Percentiles rank a stretch among this genome's conserved stretches.
Conservation (phyloP, 2,329 filamentous ascomycete species). For the Xylariaceae sp. region DNA sequence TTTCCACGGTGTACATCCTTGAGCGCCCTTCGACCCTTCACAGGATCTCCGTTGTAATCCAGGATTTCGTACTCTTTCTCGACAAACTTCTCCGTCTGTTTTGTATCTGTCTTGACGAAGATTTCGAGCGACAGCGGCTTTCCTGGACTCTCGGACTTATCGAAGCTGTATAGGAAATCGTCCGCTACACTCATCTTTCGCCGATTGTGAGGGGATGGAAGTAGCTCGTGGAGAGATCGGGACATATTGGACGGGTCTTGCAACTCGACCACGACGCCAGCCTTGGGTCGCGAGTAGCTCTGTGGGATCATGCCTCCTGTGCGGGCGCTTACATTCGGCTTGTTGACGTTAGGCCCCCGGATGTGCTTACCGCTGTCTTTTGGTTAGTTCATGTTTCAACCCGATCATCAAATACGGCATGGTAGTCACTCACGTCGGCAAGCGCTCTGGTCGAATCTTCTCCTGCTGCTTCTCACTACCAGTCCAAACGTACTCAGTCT, state of each 20-base stretch:
- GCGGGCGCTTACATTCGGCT: constrained; percentile 35
- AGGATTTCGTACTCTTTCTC: constrained; percentile 58
- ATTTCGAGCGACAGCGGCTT: constrained; percentile 49
- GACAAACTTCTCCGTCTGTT: constrained; percentile 53
- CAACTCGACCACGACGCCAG: constrained; percentile 46
- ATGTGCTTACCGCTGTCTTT: constrained; percentile 16
- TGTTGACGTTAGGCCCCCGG: constrained; percentile 46
- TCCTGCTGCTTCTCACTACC: constrained; percentile 42
- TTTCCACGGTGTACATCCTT: constrained; percentile 47
- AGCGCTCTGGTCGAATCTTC: constrained; percentile 47
- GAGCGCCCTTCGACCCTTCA: constrained; percentile 53
- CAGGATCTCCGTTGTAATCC: constrained; percentile 52
- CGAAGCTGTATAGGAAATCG: constrained; percentile 53
- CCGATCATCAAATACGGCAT: not conserved
- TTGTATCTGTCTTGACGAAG: constrained; percentile 46
- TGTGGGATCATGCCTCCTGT: constrained; percentile 35
- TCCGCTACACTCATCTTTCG: constrained; percentile 41
- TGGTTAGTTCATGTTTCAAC: not conserved
- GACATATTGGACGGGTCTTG: constrained; percentile 44
- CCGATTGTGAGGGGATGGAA: constrained; percentile 35
- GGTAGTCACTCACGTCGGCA: constrained; percentile 42
- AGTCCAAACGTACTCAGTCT: constrained; percentile 21
- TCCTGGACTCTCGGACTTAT: constrained; percentile 48
- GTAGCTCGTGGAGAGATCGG: constrained; percentile 46
- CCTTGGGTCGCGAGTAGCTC: constrained; percentile 43